Base-by-base conservation (phyloP, 306 rosid genomes). In the Acacia confusa region DNA sequence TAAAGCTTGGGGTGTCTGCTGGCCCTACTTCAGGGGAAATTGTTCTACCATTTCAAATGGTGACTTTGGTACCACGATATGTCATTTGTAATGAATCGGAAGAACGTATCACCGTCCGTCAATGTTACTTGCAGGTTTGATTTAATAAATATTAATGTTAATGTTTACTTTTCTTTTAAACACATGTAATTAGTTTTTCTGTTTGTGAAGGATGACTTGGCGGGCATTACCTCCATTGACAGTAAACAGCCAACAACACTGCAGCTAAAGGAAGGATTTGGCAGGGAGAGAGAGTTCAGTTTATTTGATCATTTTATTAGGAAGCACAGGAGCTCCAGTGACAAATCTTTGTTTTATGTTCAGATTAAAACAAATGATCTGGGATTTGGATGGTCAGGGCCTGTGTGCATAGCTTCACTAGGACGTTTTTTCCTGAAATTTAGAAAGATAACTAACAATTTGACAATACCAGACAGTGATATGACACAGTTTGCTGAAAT, bases 391-490 rank as follows among this genome's bases (percentile, higher is more conserved):
- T 92, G 99, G 98, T 95, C 99, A 44, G 99, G 99, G 27, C 99
- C 99, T 48, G 87, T 95, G 55, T 93, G 99, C 83, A 82, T 95
- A 82, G 98, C 95, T 82, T 95, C 99, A 27, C 88, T 95, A 17
- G 99, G 99, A 58, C 87, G 86, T 72, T 95, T 95, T 91, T 93
- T 91, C 89, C 86, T 95, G 84, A 95, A 95, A 87, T 95, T 95
- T 85, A 88, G 91, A 80, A 86, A 82, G 82, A 87, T 77, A 65
- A 61, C 84, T 74, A 83, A 79, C 74, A 88, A 87, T 78, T 89
- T 14, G 76, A 72, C 83, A 69, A 52, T 65, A 14, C 75, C 83
- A 70, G 94, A 82, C 74, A 77, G 73, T 75, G 79, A 66, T 71
- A 81, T 67, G 68, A 76, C 91, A 80, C 90, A 89, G 81, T 93